Evolutionary conservation across 2,329 filamentous ascomycete genomes (phyloP), one percentile per base, ranked within the genome.

Genomic region (Fusarium sp.): DNA sequence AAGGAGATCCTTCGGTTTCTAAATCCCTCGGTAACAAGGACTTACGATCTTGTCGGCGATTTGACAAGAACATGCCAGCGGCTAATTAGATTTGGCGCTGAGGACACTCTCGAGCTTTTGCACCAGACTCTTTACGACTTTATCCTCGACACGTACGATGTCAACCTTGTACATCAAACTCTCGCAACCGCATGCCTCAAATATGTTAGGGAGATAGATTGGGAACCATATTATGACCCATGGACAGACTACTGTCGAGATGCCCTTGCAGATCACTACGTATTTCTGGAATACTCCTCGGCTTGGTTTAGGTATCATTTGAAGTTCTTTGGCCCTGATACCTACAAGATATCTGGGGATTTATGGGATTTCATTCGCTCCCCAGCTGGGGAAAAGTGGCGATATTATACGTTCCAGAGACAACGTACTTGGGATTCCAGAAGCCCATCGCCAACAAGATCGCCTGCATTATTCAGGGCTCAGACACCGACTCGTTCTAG

Each of bases 121-220:
- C 73, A 75, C n/a, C 71, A 74, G 49, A 75, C 73, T 18, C 59
- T 75, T 27, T 73, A 75, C 42, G 73, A 75, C 46, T 70, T 68
- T 41, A 74, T 75, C 19, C 64, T 54, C 23, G 71, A 64, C 33
- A 74, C 71, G 10, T 75, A 72, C 49, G 66, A 73, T 39, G 52
- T 64, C 23, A 60, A 46, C 18, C 15, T 60, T 5, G 66, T 73
- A 39, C 69, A 75, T 51, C 42, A 54, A 31, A 41, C 51, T 10
- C 61, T 75, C 51, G 69, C 66, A 25, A 38, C 60, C 6, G 63
- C 63, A 7, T 74, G 63, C 33, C 59, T 75, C 15, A 45, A 63
- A 7, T 73, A 74, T 23, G 54, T 74, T 4, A 54, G 27, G 8
- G 29, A 29, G 7, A 55, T 68, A 19, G 51, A 72, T 25, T 74